phyloP scores from a whole-genome alignment of 257 asterid genomes.

The Catharanthus roseus region DNA sequence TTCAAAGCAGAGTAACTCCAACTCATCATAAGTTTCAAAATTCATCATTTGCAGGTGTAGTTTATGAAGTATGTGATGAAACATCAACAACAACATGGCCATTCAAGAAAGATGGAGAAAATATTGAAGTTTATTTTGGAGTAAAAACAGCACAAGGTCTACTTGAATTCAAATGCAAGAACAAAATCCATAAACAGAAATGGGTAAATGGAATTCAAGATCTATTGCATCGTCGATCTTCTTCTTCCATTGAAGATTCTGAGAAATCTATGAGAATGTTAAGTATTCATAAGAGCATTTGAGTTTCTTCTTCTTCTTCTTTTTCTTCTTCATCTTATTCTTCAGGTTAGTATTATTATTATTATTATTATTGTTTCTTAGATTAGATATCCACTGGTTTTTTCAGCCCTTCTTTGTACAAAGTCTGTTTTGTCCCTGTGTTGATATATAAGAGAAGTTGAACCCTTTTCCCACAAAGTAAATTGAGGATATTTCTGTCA shows the following conservation, averaged over 20 bases:
- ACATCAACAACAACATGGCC: constrained; percentile 43
- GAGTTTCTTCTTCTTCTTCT: constrained; percentile 11
- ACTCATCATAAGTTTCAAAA: too few relatives aligned
- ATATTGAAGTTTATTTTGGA: constrained; percentile 59
- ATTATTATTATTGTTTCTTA: too few relatives aligned
- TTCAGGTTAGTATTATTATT: too few relatives aligned
- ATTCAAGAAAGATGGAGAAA: constrained; percentile 56
- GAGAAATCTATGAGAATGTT: constrained; percentile 43
- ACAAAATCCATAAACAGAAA: constrained; percentile 53
- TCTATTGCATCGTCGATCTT: constrained; percentile 29
- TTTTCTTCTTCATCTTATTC: neutral
- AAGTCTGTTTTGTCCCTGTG: neutral
- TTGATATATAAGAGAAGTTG: neutral
- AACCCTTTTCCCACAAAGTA: too few relatives aligned
- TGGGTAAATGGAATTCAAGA: constrained; percentile 66
- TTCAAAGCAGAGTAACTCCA: too few relatives aligned
- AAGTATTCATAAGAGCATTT: constrained; percentile 36
- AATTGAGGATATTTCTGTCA: too few relatives aligned
- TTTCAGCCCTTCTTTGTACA: constrained; percentile 4
- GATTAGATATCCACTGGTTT: neutral
- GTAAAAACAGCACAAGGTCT: constrained; percentile 69
- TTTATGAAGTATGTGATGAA: constrained; percentile 64
- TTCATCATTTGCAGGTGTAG: constrained; percentile 36
- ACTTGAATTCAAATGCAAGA: constrained; percentile 79
- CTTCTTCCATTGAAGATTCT: constrained; percentile 45